Evolutionary conservation across 2,329 filamentous ascomycete genomes (phyloP).

Genomic region (Fusarium sp.): DNA sequence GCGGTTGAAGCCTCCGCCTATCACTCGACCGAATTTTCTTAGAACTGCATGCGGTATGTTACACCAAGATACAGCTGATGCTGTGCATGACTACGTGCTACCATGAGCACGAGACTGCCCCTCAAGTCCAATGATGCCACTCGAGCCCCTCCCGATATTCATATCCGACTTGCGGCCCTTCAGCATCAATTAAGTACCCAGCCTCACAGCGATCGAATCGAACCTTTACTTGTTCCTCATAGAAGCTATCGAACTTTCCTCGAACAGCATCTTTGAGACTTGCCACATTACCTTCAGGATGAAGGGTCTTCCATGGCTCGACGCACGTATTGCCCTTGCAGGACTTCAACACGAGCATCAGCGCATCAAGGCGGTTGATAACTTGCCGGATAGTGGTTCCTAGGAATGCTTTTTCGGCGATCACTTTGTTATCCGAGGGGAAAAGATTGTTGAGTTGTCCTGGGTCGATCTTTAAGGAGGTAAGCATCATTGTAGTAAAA

Average conservation of each 20-base stretch:
- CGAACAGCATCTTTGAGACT: constrained; percentile 65
- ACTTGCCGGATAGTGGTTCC: constrained; percentile 53
- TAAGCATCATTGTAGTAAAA: constrained; percentile 5
- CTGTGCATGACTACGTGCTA: not conserved
- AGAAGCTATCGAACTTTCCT: constrained; percentile 64
- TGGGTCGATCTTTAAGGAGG: constrained; percentile 59
- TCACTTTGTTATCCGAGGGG: not conserved
- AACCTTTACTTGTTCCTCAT: constrained; percentile 61
- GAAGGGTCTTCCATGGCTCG: constrained; percentile 68
- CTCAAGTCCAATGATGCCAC: constrained; percentile 49
- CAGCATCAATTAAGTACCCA: constrained; percentile 67
- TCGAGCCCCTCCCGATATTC: constrained; percentile 46
- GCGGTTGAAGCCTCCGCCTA: not conserved
- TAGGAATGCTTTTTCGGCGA: constrained; percentile 29
- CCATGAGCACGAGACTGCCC: not conserved
- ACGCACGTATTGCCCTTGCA: constrained; percentile 67
- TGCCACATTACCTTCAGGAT: constrained; percentile 64
- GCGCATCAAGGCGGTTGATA: constrained; percentile 65
- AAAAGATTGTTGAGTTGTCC: constrained; percentile 63
- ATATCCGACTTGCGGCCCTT: constrained; percentile 62
- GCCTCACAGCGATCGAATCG: constrained; percentile 65
- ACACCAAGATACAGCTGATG: not conserved
- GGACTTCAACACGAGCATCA: constrained; percentile 71
- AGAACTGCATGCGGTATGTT: not conserved
- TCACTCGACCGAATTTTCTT: not conserved